Percentiles rank a stretch among this genome's conserved stretches.
These are phyloP conservation scores for Leucaena leucocephala DNA, from an alignment of 306 rosid species.

Conservation along the genomic window DNA sequence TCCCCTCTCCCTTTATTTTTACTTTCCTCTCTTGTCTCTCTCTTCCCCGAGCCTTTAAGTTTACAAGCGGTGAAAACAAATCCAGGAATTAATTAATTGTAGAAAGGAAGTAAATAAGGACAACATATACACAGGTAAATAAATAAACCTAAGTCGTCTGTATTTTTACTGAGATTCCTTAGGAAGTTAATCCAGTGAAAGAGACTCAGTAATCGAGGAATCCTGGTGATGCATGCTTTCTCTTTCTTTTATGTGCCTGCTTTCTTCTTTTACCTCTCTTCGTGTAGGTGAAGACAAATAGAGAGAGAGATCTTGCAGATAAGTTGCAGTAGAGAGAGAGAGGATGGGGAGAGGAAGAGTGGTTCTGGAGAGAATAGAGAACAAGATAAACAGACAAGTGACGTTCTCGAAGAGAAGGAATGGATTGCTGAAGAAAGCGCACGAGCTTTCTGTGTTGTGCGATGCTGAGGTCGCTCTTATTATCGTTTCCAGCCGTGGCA, in stretches of 20 bases:
- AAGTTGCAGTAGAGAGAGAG: neutral
- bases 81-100: neutral
- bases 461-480: slow-evolving; percentile 82
- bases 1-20: neutral
- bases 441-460: slow-evolving; percentile 78
- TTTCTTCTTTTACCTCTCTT: neutral
- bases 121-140: neutral
- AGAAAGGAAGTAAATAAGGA: neutral
- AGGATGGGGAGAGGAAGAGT: slow-evolving; percentile 79
- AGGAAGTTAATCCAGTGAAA: neutral
- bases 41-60: neutral
- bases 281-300: slow-evolving; percentile 28
- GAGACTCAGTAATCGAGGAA: neutral
- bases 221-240: neutral
- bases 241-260: neutral
- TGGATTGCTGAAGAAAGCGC: slow-evolving; percentile 83
- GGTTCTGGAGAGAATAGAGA: slow-evolving; percentile 80
- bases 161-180: neutral
- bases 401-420: slow-evolving; percentile 76
- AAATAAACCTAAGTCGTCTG: neutral
- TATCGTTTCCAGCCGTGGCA: slow-evolving; percentile 77
- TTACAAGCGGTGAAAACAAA: neutral
- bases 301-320: neutral
- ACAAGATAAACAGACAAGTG: slow-evolving; percentile 81
- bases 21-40: too few species aligned